A percentile compares a stretch with the other conserved stretches of the same genome.
These are phyloP conservation scores for Xylaria sp. DNA, from an alignment of 2,329 filamentous ascomycete genomes.

Conservation along the genomic window DNA sequence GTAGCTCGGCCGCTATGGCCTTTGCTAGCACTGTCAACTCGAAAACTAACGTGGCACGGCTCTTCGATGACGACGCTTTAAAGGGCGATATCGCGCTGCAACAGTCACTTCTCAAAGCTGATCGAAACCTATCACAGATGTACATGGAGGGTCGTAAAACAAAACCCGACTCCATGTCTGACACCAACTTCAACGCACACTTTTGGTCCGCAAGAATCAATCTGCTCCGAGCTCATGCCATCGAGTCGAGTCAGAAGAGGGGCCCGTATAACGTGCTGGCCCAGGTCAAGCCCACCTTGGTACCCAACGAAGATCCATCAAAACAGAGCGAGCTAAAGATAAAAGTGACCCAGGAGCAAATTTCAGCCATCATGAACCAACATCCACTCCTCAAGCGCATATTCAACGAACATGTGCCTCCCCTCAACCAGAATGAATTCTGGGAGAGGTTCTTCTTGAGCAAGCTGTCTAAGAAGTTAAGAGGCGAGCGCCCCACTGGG, in stretches of 20 bases:
- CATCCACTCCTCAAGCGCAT: slow-evolving; percentile 89
- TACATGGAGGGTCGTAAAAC: slow-evolving; percentile 84
- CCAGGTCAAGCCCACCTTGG: slow-evolving; percentile 80
- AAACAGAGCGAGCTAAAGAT: slow-evolving; percentile 70
- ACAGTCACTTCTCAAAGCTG: slow-evolving; percentile 83
- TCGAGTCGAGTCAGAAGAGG: slow-evolving; percentile 83
- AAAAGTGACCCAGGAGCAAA: slow-evolving; percentile 88
- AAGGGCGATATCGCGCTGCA: slow-evolving; percentile 82
- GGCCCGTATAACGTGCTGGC: slow-evolving; percentile 95
- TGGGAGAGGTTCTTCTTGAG: slow-evolving; percentile 96
- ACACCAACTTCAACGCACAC: slow-evolving; percentile 82
- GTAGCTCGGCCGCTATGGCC: slow-evolving; percentile 73
- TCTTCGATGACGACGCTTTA: slow-evolving; percentile 82
- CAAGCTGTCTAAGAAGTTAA: slow-evolving; percentile 85
- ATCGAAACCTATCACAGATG: slow-evolving; percentile 75
- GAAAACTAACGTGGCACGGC: slow-evolving; percentile 61
- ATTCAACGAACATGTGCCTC: slow-evolving; percentile 92
- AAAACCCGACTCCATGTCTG: slow-evolving; percentile 83
- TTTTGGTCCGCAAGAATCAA: slow-evolving; percentile 94
- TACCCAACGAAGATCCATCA: slow-evolving; percentile 46
- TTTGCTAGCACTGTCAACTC: slow-evolving; percentile 73
- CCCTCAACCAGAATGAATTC: slow-evolving; percentile 78
- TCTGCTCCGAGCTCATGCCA: slow-evolving; percentile 85
- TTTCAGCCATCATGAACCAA: slow-evolving; percentile 90
- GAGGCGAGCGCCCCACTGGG: slow-evolving; percentile 84